Base-by-base conservation (phyloP, 2,329 filamentous ascomycete genomes). In the Sporothrix protearum region DNA sequence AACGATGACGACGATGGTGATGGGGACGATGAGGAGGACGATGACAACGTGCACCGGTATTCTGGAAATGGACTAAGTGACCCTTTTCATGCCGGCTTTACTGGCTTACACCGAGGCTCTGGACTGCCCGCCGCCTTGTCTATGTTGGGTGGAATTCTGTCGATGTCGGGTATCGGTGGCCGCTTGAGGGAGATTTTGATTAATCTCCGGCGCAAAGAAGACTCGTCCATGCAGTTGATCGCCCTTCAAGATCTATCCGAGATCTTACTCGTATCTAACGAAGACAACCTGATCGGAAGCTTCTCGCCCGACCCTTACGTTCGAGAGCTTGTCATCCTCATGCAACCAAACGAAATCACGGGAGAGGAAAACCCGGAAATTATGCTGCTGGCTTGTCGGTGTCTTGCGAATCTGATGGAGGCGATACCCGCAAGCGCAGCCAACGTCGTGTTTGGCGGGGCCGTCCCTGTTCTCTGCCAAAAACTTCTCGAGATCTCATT, bases 361-460 rank as follows among this genome's bases (percentile, higher is more conserved):
- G 90, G 89, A 28, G 93, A 97, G 77, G 94, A 96, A 79, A 97
- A 97, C 76, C 92, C 94, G 0, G 96, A 99, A 80, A 93, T 98
- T 73, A 98, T 98, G 95, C 89, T 99, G 14, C 86, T 98, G 73
- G 95, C 96, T 25, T 99, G 96, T 79, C 92, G 96, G 73, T 98
- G 93, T 80, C 87, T 99, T 76, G 96, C 96, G 73, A 98, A 99
- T 79, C 82, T 99, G 71, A 99, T 99, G 96, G 96, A 99, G 80
- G 96, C 95, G 33, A 84, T 99, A 39, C 94, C 96, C 25, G 91
- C 93, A 45, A 95, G 95, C 71, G 96, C 96, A 66, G 92, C 94
- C 14, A 97, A 97, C 79, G 94, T 99, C 16, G 96, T 98, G 3
- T 98, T 98, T 79, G 95, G 94, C n/a, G 93, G 94, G 67, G 96